Evolutionary conservation across 192 early-diverging fungal genomes (phyloP), one percentile per base, ranked within the genome.

Genomic region (Coemansia sp.): DNA sequence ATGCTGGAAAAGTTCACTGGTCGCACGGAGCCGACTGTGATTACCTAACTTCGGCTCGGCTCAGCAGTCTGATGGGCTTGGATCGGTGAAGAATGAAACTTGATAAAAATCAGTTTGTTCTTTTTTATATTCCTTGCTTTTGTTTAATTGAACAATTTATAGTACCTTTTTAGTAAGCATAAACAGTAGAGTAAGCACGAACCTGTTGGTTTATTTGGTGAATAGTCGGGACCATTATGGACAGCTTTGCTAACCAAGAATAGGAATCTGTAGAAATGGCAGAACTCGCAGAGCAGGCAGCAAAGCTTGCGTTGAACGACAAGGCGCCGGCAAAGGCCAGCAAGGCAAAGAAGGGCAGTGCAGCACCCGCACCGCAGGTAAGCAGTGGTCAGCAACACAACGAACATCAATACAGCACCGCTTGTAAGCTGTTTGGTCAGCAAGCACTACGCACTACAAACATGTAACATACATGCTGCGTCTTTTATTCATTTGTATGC

Each of bases 11-110:
- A 91, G 60, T 92, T 85, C 69, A 96, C 94, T 60, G 93, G 94
- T 19, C 88, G 95, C 63, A 80, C 89, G 39, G 86, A 88, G 56
- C 97, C 97, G 17, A 98, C 95, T 32, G 97, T 94, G 59, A 90
- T 92, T 71, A 92, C 91, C 11, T 92, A 47, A 17, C 15, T 17
- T 47, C 49, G 15, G 22, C 49, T 50, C 49, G 49, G 49, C 19
- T 50, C 49, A 10, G 49, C 49, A n/a, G 8, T n/a, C 7, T 21
- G 49, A 50, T 50, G 17, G 48, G 21, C 17, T 21, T 21, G 7
- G n/a, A n/a, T n/a, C 17, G 4, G 17, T 50, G n/a, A 50, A 50
- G 49, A 50, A 50, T 50, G 49, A 4, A 50, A 50, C 32, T 35
- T 6, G 0, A 35, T 35, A 35, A 35, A 35, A 35, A 35, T 7